A percentile compares a stretch with the other conserved stretches of the same genome.
phyloP scores from a whole-genome alignment of 2,329 filamentous ascomycete genomes.

The Epichloe uncinata region DNA sequence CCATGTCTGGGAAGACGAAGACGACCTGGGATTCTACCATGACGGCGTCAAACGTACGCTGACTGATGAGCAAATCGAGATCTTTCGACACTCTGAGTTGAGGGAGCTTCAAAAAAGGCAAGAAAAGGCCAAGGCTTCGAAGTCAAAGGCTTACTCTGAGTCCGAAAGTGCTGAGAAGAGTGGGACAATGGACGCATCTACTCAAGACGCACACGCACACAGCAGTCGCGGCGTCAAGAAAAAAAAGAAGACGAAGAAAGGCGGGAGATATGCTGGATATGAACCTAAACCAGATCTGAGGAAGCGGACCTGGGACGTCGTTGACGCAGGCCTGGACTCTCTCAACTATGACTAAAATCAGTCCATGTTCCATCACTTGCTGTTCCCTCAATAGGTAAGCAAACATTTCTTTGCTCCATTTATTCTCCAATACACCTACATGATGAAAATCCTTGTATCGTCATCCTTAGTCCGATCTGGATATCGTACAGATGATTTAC shows the following conservation, averaged over 20 bases:
- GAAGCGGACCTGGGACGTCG: slow-evolving; percentile 55
- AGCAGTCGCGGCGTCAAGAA: slow-evolving; percentile 14
- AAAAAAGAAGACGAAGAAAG: slow-evolving; percentile 27
- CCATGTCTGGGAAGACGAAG: slow-evolving; percentile 24
- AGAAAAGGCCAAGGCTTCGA: slow-evolving; percentile 19
- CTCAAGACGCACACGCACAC: background rate
- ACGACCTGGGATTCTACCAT: slow-evolving; percentile 70
- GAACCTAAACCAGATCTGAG: slow-evolving; percentile 47
- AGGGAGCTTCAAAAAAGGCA: slow-evolving; percentile 48
- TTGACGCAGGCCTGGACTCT: slow-evolving; percentile 45
- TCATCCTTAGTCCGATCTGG: slow-evolving; percentile 86
- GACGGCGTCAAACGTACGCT: slow-evolving; percentile 82
- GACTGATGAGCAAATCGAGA: slow-evolving; percentile 80
- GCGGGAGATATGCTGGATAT: slow-evolving; percentile 23
- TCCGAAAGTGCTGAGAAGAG: background rate
- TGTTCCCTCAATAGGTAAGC: slow-evolving; percentile 7
- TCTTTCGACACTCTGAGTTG: slow-evolving; percentile 82
- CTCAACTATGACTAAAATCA: slow-evolving; percentile 43
- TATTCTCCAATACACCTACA: slow-evolving; percentile 15
- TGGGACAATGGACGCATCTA: background rate
- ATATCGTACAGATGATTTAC: slow-evolving; percentile 20
- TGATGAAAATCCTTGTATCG: slow-evolving; percentile 85
- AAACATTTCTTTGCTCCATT: slow-evolving; percentile 12
- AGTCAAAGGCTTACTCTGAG: slow-evolving; percentile 1
- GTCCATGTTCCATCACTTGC: background rate